phyloP scores from a whole-genome alignment of 768 basidiomycete genomes.

The Termitomyces sp. region DNA sequence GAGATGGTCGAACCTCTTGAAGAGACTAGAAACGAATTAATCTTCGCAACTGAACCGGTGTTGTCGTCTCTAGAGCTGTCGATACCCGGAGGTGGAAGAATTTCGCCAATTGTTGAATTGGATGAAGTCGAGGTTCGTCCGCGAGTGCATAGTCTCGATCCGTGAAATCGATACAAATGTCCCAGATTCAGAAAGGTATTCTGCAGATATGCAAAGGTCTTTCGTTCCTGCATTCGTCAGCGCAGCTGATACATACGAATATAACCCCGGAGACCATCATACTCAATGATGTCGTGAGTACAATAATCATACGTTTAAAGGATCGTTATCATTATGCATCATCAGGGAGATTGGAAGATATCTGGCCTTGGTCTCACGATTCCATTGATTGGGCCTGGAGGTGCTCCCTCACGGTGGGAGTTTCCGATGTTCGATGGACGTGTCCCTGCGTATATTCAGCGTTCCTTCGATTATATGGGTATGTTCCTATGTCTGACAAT shows the following conservation, averaged over 20 bases:
- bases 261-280: conserved; percentile 82
- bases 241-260: conserved; percentile 89
- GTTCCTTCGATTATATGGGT: conserved; percentile 96
- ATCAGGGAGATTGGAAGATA: conserved; percentile 96
- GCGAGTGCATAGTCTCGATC: conserved; percentile 29
- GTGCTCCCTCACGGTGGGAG: conserved; percentile 78
- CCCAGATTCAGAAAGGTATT: conserved; percentile 84
- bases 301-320: not conserved
- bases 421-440: conserved; percentile 85
- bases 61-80: conserved; percentile 77
- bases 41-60: conserved; percentile 91
- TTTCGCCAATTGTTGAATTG: conserved; percentile 64
- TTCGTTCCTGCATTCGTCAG: conserved; percentile 87
- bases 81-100: conserved; percentile 57
- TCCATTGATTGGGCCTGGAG: conserved; percentile 61
- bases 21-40: conserved; percentile 83
- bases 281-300: conserved; percentile 79
- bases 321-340: not conserved
- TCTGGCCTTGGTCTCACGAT: conserved; percentile 87
- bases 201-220: conserved; percentile 89
- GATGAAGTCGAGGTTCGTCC: conserved; percentile 91
- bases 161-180: not conserved
- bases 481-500: conserved; percentile 16
- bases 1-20: conserved; percentile 98
- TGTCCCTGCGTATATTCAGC: conserved; percentile 76